Percentiles rank a stretch among this genome's conserved stretches.
Evolutionary conservation across 1,284 basidiomycete species (phyloP).

Genomic region (Austroboletus novae-zelandiae): DNA sequence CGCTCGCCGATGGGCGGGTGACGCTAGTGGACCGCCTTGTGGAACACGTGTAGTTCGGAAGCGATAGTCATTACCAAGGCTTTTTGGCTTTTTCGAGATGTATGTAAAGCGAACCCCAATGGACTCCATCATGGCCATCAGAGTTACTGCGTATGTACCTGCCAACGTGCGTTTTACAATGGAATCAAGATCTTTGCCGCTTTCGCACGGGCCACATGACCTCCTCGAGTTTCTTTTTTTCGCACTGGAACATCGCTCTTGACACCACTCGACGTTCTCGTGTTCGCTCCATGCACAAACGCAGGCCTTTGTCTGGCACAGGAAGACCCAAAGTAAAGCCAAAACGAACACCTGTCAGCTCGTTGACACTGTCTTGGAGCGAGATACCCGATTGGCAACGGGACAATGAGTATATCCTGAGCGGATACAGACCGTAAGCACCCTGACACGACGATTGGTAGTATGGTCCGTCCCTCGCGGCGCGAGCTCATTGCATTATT

Average conservation of each 20-base stretch:
- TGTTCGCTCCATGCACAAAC: conserved; percentile 18
- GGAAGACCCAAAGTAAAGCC: not conserved
- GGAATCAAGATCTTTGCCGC: conserved; percentile 27
- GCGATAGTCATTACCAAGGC: conserved; percentile 18
- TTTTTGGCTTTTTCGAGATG: conserved; percentile 13
- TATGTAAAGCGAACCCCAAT: conserved; percentile 21
- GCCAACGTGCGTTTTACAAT: conserved; percentile 22
- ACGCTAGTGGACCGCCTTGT: not conserved
- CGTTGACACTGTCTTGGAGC: conserved; percentile 53
- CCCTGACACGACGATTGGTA: conserved; percentile 2
- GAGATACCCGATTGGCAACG: conserved; percentile 67
- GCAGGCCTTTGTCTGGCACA: conserved; percentile 8
- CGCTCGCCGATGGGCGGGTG: not conserved
- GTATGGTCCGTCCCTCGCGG: conserved; percentile 8
- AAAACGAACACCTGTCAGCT: conserved; percentile 2
- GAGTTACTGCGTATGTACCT: conserved; percentile 13
- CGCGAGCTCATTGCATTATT: conserved; percentile 4
- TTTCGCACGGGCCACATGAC: conserved; percentile 14
- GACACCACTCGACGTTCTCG: conserved; percentile 1
- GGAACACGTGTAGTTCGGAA: conserved; percentile 26
- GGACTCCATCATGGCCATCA: conserved; percentile 3
- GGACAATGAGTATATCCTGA: conserved; percentile 75
- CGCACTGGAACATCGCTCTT: not conserved
- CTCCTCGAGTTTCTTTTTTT: not conserved
- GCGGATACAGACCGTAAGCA: conserved; percentile 68